These are phyloP conservation scores for Eucalyptus cloeziana DNA, from an alignment of 345 rosid species.

Conservation along the genomic window DNA sequence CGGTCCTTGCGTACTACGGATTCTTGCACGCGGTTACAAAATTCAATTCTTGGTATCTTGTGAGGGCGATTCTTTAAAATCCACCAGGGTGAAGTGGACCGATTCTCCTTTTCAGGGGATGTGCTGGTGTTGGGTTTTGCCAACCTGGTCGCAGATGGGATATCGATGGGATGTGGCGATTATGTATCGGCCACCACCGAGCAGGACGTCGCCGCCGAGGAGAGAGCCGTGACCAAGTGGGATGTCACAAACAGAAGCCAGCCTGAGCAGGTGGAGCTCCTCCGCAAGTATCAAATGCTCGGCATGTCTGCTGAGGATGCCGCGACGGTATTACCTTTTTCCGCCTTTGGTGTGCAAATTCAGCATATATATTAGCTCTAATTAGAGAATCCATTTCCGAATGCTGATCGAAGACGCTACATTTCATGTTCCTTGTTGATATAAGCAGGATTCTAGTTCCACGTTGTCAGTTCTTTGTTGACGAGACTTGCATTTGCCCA, in stretches of 20 bases:
- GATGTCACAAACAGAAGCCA: conserved; percentile 5
- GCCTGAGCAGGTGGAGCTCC: background rate
- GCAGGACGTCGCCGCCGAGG: conserved; percentile 13
- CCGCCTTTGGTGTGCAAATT: background rate
- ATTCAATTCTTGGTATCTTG: background rate
- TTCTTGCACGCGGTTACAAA: background rate
- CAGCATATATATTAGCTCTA: background rate
- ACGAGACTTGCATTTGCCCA: background rate
- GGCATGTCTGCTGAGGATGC: conserved; percentile 31
- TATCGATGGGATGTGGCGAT: conserved; percentile 27
- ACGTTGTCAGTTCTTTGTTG: background rate
- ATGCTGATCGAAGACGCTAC: background rate
- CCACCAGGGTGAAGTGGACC: background rate
- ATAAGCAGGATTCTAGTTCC: background rate
- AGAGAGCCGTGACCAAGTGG: conserved; percentile 13
- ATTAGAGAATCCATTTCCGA: background rate
- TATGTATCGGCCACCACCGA: conserved; percentile 17
- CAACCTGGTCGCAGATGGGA: conserved; percentile 26
- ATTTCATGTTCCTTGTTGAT: background rate
- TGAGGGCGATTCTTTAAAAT: background rate
- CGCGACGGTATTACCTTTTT: background rate
- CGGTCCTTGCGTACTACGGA: background rate
- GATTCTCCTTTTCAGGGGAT: conserved; percentile 1
- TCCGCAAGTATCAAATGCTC: conserved; percentile 8
- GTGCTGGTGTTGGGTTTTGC: conserved; percentile 20